Evolutionary conservation across 495 filamentous ascomycete genomes (phyloP).

Genomic region (Xylaria palmicola): DNA sequence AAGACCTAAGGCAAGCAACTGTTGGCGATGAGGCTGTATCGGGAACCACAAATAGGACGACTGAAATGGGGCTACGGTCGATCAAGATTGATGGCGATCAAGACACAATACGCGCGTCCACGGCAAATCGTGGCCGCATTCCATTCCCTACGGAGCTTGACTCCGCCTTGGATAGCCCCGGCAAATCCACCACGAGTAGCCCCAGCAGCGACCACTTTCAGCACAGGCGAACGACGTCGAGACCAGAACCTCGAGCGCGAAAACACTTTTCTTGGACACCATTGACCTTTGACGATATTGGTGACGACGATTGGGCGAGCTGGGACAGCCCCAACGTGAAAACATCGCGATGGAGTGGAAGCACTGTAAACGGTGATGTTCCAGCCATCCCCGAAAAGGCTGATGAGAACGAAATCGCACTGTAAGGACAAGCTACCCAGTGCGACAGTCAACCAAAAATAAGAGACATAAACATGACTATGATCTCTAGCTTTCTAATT

Average conservation of each 20-base stretch:
- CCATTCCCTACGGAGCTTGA: slow-evolving; percentile 23
- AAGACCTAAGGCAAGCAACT: slow-evolving; percentile 91
- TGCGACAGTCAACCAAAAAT: background rate
- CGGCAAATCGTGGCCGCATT: slow-evolving; percentile 27
- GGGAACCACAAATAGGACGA: slow-evolving; percentile 37
- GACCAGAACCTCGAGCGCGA: slow-evolving; percentile 26
- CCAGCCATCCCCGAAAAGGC: slow-evolving; percentile 35
- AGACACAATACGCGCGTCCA: slow-evolving; percentile 38
- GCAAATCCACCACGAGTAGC: slow-evolving; percentile 23
- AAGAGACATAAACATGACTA: background rate
- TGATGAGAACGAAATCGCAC: slow-evolving; percentile 38
- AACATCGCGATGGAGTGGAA: slow-evolving; percentile 50
- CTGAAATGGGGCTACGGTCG: slow-evolving; percentile 26
- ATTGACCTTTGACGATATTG: slow-evolving; percentile 48
- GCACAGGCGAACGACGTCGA: slow-evolving; percentile 24
- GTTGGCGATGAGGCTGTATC: slow-evolving; percentile 85
- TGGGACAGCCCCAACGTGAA: slow-evolving; percentile 62
- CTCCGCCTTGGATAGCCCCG: slow-evolving; percentile 19
- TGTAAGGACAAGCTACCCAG: slow-evolving; percentile 37
- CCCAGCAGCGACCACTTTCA: slow-evolving; percentile 27
- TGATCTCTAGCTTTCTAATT: slow-evolving; percentile 13
- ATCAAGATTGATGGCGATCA: slow-evolving; percentile 32
- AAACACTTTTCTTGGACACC: slow-evolving; percentile 51
- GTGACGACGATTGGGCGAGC: slow-evolving; percentile 70
- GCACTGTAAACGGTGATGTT: slow-evolving; percentile 47